Base-by-base conservation (phyloP, 805 yeast genomes). In the Candida oleophila region DNA sequence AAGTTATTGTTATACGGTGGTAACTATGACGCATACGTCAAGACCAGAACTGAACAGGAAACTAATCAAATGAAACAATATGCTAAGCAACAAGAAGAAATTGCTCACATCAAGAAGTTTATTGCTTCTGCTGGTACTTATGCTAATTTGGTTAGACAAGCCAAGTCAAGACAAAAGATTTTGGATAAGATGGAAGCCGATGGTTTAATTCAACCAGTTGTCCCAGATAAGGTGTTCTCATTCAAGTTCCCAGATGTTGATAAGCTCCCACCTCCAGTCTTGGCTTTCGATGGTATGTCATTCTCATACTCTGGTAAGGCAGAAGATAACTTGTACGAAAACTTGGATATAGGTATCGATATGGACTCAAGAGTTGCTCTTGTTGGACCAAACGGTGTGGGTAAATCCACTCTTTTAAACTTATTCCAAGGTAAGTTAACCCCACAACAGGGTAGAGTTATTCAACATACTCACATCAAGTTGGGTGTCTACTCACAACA, bases 111-210 rank as follows among this genome's bases (percentile, higher is more conserved):
- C 73, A 94, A 94, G 81, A 94, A 94, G 77, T 94, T 94, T 69
- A 94, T 94, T 75, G 99, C 99, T 34, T 87, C 96, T 58, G 99
- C 99, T 48, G 99, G 99, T 91, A 94, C 99, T 46, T 94, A 94
- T 75, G 98, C 99, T 52, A 94, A 94, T 76, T 80, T 94, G 77
- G 99, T 94, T 49, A 89, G 88, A 71, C 99, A 94, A 76, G 99
- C 99, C 55, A 94, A 94, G 74, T 94, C 99, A 30, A 89, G 98
- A 77, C 99, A 94, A 81, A 94, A 94, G 85, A 94, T 94, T 67
- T 80, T 94, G 70, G 99, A 94, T 76, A 94, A 94, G 85, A 94
- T 94, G 99, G 99, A 94, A 77, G 98, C 99, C 59, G 99, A 94
- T 68, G 99, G 99, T 65, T 79, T 87, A 62, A 87, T 94, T 63